Conservation (phyloP, 1,139 yeast genomes). For the Candida sp. region DNA sequence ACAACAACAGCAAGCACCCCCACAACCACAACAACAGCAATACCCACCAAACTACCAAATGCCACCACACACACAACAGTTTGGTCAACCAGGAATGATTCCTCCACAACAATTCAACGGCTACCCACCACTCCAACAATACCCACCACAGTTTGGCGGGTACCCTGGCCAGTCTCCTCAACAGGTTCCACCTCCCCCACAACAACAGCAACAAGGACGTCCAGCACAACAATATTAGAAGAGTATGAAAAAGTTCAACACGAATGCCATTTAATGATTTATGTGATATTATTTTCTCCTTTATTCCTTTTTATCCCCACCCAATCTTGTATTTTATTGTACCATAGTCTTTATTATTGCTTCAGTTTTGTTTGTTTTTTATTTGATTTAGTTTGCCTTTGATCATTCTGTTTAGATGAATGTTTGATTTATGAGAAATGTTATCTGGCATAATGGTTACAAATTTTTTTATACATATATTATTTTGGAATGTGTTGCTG, state of each 20-base stretch:
- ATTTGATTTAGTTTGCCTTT: neutral
- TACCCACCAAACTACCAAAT: conserved; percentile 17
- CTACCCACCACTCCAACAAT: conserved; percentile 22
- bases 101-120: conserved; percentile 26
- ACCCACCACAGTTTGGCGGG: conserved; percentile 27
- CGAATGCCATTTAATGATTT: conserved; percentile 4
- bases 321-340: conserved; percentile 5
- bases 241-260: neutral
- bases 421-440: too few relatives aligned
- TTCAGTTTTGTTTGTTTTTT: neutral
- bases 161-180: conserved; percentile 19
- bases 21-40: conserved; percentile 15
- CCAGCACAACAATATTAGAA: conserved; percentile 10
- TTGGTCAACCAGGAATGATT: conserved; percentile 15
- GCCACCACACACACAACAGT: conserved; percentile 13
- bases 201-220: neutral
- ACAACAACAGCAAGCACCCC: conserved; percentile 14
- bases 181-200: conserved; percentile 5
- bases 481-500: too few relatives aligned
- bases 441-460: too few relatives aligned
- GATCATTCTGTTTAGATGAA: neutral
- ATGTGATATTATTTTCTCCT: conserved; percentile 1
- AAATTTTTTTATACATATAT: too few relatives aligned
- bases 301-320: neutral
- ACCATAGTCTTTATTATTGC: conserved; percentile 2